Evolutionary conservation across 2,329 filamentous ascomycete genomes (phyloP).

Genomic region (Tolypocladium pustulatum): DNA sequence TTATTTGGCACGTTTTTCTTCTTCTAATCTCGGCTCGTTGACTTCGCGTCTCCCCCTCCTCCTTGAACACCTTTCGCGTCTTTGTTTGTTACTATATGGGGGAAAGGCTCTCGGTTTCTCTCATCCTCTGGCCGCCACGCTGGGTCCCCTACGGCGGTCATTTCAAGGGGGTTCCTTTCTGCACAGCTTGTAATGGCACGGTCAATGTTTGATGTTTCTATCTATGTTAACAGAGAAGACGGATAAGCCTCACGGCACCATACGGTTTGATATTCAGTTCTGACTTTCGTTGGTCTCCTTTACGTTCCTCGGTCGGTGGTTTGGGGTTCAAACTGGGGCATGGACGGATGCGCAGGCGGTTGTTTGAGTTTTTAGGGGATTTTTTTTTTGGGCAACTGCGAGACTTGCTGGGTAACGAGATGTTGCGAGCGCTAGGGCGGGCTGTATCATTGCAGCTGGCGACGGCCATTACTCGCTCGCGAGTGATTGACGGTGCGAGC

Average conservation of each 20-base stretch:
- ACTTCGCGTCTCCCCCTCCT: neutral
- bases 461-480: neutral
- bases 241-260: slow-evolving; percentile 28
- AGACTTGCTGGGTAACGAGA: neutral
- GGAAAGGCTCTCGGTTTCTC: neutral
- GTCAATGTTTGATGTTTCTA: slow-evolving; percentile 1
- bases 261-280: slow-evolving; percentile 16
- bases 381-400: too few species aligned
- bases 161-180: neutral
- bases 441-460: neutral
- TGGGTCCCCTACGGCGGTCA: neutral
- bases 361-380: neutral
- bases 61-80: neutral
- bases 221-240: slow-evolving; percentile 22
- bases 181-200: slow-evolving; percentile 3
- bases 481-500: neutral
- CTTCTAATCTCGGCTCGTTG: neutral
- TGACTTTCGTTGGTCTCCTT: slow-evolving; percentile 8
- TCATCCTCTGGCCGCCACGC: neutral
- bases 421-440: neutral
- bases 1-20: neutral
- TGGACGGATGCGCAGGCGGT: neutral
- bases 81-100: neutral
- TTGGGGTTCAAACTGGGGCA: neutral
- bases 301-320: slow-evolving; percentile 1